Conservation (phyloP, 2,329 filamentous ascomycete species). For the Boeremia lycopersici region DNA sequence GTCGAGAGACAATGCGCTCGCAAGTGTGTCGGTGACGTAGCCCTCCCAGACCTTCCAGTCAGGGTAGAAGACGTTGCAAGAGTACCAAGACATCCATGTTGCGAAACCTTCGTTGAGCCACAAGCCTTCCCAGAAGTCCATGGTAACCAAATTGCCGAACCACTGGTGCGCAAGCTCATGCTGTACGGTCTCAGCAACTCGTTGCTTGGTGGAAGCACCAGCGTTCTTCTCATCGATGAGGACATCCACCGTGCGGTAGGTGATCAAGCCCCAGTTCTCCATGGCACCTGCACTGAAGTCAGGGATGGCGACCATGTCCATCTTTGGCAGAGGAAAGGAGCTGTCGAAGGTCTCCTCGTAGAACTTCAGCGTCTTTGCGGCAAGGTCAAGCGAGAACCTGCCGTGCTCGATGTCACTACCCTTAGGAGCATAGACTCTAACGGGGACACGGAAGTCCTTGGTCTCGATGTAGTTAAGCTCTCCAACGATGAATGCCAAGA, state of each 20-base stretch:
- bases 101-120: conserved; percentile 96
- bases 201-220: conserved; percentile 86
- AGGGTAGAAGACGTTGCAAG: conserved; percentile 92
- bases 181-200: conserved; percentile 93
- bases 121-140: conserved; percentile 98
- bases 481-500: conserved; percentile 91
- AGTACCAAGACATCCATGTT: conserved; percentile 93
- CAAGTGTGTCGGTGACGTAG: conserved; percentile 91
- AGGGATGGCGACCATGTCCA: conserved; percentile 95
- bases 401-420: conserved; percentile 91
- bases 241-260: conserved; percentile 90
- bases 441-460: conserved; percentile 85
- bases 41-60: conserved; percentile 99
- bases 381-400: conserved; percentile 86
- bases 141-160: conserved; percentile 97
- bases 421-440: conserved; percentile 91
- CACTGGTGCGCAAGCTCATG: conserved; percentile 97
- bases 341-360: conserved; percentile 95
- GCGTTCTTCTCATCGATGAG: conserved; percentile 91
- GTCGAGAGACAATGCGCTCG: conserved; percentile 85
- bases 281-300: conserved; percentile 96
- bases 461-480: conserved; percentile 95
- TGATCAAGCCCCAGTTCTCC: conserved; percentile 98
- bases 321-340: conserved; percentile 86
- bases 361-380: conserved; percentile 86